phyloP scores from a whole-genome alignment of 2,329 filamentous ascomycete species.

The Nemania sp. region DNA sequence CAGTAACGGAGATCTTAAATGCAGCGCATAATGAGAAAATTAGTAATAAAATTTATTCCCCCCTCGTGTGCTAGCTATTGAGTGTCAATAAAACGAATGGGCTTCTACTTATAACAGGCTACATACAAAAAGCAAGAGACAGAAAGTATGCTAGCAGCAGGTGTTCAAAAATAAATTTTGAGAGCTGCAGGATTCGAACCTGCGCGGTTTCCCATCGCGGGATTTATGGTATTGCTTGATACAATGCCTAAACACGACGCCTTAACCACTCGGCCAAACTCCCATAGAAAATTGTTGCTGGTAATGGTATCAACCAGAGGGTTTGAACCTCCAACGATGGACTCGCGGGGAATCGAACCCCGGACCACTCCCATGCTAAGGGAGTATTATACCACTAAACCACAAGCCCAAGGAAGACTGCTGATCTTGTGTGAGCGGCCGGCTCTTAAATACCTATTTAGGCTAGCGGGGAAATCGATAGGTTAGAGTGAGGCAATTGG shows the following conservation, averaged over 20 bases:
- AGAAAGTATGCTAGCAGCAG: no score
- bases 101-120: no score
- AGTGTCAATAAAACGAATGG: no score
- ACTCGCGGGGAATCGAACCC: constrained; percentile 37
- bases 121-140: background rate
- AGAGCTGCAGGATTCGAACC: constrained; percentile 31
- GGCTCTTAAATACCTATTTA: background rate
- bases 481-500: no score
- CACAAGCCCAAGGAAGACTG: constrained; percentile 26
- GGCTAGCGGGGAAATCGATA: background rate
- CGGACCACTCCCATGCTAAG: constrained; percentile 36
- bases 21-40: no score
- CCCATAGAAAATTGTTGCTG: constrained; percentile 6
- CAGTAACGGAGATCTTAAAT: no score
- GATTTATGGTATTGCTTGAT: constrained; percentile 18
- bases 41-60: no score
- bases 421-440: background rate
- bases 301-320: constrained; percentile 22
- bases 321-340: constrained; percentile 25
- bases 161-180: background rate
- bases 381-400: constrained; percentile 35
- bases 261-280: constrained; percentile 32
- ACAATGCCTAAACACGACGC: constrained; percentile 27
- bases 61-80: no score
- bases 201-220: constrained; percentile 31